Evolutionary conservation across 129 eudicot species (phyloP).

Genomic region (Pulicaria dysenterica): DNA sequence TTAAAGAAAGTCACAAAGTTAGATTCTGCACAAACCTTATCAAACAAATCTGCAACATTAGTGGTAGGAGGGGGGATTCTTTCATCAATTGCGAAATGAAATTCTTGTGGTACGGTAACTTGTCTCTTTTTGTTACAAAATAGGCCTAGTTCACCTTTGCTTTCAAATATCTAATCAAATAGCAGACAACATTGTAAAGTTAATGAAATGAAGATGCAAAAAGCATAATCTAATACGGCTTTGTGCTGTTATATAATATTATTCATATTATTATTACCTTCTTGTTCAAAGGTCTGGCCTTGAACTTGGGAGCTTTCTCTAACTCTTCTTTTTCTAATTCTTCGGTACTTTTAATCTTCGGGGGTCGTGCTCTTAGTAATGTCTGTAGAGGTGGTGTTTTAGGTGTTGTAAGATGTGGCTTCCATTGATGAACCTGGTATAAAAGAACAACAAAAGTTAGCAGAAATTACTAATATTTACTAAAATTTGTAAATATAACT

Average conservation of each 20-base stretch:
- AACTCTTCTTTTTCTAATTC: slow-evolving; percentile 84
- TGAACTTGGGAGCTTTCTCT: slow-evolving; percentile 84
- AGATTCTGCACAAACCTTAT: slow-evolving; percentile 53
- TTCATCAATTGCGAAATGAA: slow-evolving; percentile 81
- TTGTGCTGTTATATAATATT: background rate
- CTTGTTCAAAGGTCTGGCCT: slow-evolving; percentile 91
- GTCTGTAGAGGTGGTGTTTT: slow-evolving; percentile 78
- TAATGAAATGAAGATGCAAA: background rate
- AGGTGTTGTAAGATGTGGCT: slow-evolving; percentile 72
- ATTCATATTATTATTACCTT: slow-evolving; percentile 49
- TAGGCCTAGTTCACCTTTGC: slow-evolving; percentile 86
- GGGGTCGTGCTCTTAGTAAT: slow-evolving; percentile 80
- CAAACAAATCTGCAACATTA: slow-evolving; percentile 67
- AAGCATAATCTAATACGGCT: too few species aligned
- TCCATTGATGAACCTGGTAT: slow-evolving; percentile 65
- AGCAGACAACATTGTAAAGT: background rate
- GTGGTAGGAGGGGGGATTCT: slow-evolving; percentile 69
- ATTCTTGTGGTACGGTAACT: slow-evolving; percentile 86
- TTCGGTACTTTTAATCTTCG: slow-evolving; percentile 59
- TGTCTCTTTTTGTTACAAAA: slow-evolving; percentile 76
- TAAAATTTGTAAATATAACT: background rate
- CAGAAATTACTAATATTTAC: background rate
- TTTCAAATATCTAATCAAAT: slow-evolving; percentile 69
- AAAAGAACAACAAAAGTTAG: slow-evolving; percentile 9
- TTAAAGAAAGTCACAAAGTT: too few species aligned